Evolutionary conservation across 441 rosid species (phyloP), one percentile per base, ranked within the genome.

Genomic region (Adansonia madagascariensis): DNA sequence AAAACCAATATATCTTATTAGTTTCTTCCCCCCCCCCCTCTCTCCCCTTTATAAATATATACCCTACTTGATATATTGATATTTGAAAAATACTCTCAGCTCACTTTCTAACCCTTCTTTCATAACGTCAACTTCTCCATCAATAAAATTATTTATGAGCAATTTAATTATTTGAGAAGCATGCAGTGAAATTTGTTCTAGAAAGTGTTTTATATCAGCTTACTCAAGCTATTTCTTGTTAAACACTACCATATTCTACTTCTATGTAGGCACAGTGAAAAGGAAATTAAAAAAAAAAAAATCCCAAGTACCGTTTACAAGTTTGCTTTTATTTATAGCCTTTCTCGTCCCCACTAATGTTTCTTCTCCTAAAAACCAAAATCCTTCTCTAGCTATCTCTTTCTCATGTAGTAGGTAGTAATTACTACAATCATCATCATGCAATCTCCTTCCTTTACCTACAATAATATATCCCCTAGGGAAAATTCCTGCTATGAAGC

Each of bases 401-500:
- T 75, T 65, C 74, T 17, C 75, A 63, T 62, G 17, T 55, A 17
- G 22, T 6, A 41, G 17, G 24, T 8, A n/a, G 49, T 24, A 39
- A 9, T 79, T 49, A 59, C 39, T 15, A 24, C 68, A 65, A 39
- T 46, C 22, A 17, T n/a, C 65, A 80, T 50, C 80, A 86, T 86
- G 92, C 91, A 82, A 50, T 71, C 77, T 59, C 77, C 84, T 35
- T 78, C 84, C 7, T 78, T 83, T 73, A 65, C 81, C 62, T 80
- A 79, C 88, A 75, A 47, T 53, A 55, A 41, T 71, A 76, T 82
- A 75, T 86, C 89, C 77, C 85, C 88, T 0, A 78, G 82, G 73
- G 83, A 73, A 73, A 84, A 85, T 72, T 67, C 78, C 74, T 82
- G 81, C 81, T 66, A 86, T 50, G 89, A 85, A 75, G 81, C 84